Percentiles rank a stretch among this genome's conserved stretches.
phyloP scores from a whole-genome alignment of 345 rosid genomes.

The Theobroma cacao region DNA sequence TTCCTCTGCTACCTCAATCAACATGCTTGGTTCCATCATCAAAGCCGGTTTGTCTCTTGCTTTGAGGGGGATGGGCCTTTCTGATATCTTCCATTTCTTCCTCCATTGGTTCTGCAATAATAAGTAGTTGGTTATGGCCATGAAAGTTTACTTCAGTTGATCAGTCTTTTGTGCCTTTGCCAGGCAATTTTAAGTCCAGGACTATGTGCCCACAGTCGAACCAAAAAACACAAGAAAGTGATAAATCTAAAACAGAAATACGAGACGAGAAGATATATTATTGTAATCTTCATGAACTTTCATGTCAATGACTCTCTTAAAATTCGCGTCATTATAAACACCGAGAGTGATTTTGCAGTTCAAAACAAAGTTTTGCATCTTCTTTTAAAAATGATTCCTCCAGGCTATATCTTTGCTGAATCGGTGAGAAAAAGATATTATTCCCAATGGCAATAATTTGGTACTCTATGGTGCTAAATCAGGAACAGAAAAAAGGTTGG shows the following conservation, averaged over 20 bases:
- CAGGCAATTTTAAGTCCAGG: too few relatives aligned
- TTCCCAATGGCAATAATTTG: too few relatives aligned
- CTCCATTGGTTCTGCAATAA: too few relatives aligned
- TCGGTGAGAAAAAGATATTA: too few relatives aligned
- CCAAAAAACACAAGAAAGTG: background rate
- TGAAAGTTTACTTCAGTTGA: background rate
- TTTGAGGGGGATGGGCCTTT: too few relatives aligned
- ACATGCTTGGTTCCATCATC: background rate
- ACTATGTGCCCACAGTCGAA: background rate
- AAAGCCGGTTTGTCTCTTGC: background rate
- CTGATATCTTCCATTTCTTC: too few relatives aligned
- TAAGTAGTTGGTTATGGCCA: background rate
- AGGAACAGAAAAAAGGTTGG: too few relatives aligned
- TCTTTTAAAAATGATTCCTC: background rate
- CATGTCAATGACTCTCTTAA: background rate
- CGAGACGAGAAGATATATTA: background rate
- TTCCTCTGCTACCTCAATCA: background rate
- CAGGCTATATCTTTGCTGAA: background rate
- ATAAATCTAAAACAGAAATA: background rate
- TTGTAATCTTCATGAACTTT: background rate
- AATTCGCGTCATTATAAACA: background rate
- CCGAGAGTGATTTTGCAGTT: background rate
- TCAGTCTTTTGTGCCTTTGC: background rate
- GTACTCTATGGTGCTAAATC: too few relatives aligned
- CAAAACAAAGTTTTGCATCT: background rate